Conservation (phyloP, 2,329 filamentous ascomycete genomes). For the Epichloe festucae region DNA sequence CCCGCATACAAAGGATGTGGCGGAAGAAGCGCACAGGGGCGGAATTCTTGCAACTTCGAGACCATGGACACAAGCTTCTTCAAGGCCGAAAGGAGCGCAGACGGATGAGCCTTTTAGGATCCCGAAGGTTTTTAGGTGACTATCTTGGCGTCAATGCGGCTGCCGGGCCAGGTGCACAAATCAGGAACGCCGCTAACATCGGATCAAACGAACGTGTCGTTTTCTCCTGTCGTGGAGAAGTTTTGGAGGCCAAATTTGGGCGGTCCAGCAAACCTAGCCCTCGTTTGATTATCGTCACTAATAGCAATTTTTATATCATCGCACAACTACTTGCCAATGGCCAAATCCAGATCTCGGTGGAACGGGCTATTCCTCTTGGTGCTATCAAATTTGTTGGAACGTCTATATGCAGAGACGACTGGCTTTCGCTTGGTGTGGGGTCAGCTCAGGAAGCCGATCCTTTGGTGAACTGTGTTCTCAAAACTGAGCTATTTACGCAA, state of each 20-base stretch:
- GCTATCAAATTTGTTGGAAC: conserved; percentile 78
- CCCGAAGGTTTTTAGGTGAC: conserved; percentile 83
- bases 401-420: conserved; percentile 81
- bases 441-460: conserved; percentile 86
- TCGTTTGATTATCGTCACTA: conserved; percentile 72
- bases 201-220: conserved; percentile 59
- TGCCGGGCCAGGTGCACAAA: conserved; percentile 66
- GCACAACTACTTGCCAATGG: conserved; percentile 72
- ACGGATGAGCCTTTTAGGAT: conserved; percentile 82
- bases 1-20: conserved; percentile 90
- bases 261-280: conserved; percentile 89
- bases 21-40: conserved; percentile 82
- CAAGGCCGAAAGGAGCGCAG: conserved; percentile 80
- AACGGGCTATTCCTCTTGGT: conserved; percentile 70
- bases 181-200: conserved; percentile 63
- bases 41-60: conserved; percentile 77
- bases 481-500: conserved; percentile 94
- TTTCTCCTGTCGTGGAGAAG: conserved; percentile 84
- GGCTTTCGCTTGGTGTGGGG: conserved; percentile 88
- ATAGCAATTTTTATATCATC: conserved; percentile 77
- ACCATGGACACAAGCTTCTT: conserved; percentile 73
- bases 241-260: conserved; percentile 88
- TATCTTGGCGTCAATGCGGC: conserved; percentile 80
- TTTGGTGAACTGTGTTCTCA: conserved; percentile 85
- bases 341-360: conserved; percentile 67